Evolutionary conservation across 495 filamentous ascomycete genomes (phyloP).

Genomic region (Penicillium flavigenum): DNA sequence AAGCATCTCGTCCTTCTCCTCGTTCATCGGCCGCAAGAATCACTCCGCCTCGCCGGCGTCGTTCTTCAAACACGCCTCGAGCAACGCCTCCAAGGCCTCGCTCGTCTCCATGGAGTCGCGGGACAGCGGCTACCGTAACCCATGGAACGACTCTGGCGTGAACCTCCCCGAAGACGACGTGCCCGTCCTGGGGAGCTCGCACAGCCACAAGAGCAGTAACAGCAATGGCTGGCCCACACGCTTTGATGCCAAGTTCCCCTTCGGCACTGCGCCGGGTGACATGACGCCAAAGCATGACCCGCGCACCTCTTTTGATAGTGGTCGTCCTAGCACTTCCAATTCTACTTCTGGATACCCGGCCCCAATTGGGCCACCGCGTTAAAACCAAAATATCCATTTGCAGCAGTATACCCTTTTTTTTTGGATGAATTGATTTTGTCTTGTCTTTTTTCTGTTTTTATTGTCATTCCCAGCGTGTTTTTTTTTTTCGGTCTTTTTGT

Average conservation of each 20-base stretch:
- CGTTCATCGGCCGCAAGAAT: constrained; percentile 91
- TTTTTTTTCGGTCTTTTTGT: constrained; percentile 24
- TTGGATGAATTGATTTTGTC: constrained; percentile 26
- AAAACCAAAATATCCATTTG: constrained; percentile 59
- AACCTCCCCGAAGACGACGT: constrained; percentile 84
- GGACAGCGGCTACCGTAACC: constrained; percentile 88
- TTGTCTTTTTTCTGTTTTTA: constrained; percentile 18
- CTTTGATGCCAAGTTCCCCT: constrained; percentile 63
- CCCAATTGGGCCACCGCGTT: constrained; percentile 84
- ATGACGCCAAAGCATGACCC: constrained; percentile 77
- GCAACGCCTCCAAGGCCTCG: constrained; percentile 91
- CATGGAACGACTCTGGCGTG: constrained; percentile 95
- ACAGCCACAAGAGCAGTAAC: constrained; percentile 57
- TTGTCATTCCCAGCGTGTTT: constrained; percentile 17
- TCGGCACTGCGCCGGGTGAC: constrained; percentile 71
- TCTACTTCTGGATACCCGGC: constrained; percentile 93
- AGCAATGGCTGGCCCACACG: constrained; percentile 65
- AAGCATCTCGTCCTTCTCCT: constrained; percentile 88
- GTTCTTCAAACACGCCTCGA: constrained; percentile 90
- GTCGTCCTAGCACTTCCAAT: constrained; percentile 90
- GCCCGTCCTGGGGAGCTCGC: constrained; percentile 58
- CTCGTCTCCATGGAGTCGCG: constrained; percentile 91
- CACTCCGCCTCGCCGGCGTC: constrained; percentile 78
- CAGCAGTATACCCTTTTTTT: constrained; percentile 57
- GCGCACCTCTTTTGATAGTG: constrained; percentile 82